Conservation (phyloP, 1,284 basidiomycete genomes). For the Pascua sp. region DNA sequence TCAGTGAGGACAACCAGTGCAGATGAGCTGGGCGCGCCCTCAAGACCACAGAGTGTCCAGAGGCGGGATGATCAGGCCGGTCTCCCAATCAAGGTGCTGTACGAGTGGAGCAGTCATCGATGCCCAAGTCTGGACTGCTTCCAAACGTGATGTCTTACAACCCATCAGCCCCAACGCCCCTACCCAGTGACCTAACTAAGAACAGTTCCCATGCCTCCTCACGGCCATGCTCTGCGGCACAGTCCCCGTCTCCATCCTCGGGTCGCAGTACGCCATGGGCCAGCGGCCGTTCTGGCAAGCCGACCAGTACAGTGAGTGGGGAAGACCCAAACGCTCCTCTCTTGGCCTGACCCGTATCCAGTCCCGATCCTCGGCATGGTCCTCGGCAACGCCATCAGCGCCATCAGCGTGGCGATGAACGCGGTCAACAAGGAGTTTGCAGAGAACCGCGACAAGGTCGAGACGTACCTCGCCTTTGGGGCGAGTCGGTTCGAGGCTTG, state of each 20-base stretch:
- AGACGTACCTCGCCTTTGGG: constrained; percentile 77
- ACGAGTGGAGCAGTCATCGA: too few species aligned
- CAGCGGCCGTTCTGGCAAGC: constrained; percentile 75
- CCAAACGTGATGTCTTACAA: too few species aligned
- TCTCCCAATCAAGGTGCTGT: too few species aligned
- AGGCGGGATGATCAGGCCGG: too few species aligned
- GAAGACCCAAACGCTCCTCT: background rate
- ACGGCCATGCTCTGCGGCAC: constrained; percentile 68
- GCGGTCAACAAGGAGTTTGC: constrained; percentile 43
- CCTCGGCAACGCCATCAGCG: constrained; percentile 71
- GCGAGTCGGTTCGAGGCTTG: constrained; percentile 73
- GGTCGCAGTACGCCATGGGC: constrained; percentile 71
- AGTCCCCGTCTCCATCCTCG: constrained; percentile 73
- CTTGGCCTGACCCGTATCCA: constrained; percentile 38
- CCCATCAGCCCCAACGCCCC: too few species aligned
- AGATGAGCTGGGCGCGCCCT: too few species aligned
- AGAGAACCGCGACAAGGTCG: constrained; percentile 75
- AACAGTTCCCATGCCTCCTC: constrained; percentile 66
- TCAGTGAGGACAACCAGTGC: background rate
- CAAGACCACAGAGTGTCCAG: too few species aligned
- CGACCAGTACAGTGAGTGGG: constrained; percentile 66
- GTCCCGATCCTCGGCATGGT: constrained; percentile 86
- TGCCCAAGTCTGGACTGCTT: too few species aligned
- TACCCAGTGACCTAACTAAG: too few species aligned
- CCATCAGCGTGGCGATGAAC: constrained; percentile 65